phyloP scores from a whole-genome alignment of 2,329 filamentous ascomycete species.

The Aspergillus fumigatus region DNA sequence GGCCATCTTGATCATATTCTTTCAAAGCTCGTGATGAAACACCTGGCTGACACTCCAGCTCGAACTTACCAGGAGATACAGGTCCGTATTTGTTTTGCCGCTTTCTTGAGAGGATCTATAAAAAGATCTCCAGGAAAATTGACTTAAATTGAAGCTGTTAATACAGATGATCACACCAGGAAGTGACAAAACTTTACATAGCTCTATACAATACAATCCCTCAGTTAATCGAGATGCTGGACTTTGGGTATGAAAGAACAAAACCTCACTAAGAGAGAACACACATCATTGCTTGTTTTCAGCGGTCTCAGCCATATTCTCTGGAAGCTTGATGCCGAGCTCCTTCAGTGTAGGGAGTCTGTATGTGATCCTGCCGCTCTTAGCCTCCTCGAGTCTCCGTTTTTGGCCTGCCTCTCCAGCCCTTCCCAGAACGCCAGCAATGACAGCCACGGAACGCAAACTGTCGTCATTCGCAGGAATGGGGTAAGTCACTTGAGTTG shows the following conservation, averaged over 20 bases:
- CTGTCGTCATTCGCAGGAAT: slow-evolving; percentile 98
- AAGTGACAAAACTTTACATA: slow-evolving; percentile 18
- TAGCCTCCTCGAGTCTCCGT: slow-evolving; percentile 60
- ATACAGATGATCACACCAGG: slow-evolving; percentile 17
- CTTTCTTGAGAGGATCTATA: slow-evolving; percentile 1
- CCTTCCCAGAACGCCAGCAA: slow-evolving; percentile 78
- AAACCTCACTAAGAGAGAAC: neutral
- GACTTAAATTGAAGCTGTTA: slow-evolving; percentile 9
- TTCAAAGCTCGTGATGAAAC: neutral
- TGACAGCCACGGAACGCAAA: slow-evolving; percentile 73
- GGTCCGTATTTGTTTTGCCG: neutral
- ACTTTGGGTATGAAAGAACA: neutral
- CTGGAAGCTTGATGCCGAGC: slow-evolving; percentile 5
- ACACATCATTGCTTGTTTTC: neutral
- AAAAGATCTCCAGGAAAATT: neutral
- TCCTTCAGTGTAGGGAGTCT: slow-evolving; percentile 20
- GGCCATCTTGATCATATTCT: neutral
- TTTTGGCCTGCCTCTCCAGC: slow-evolving; percentile 75
- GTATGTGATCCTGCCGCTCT: slow-evolving; percentile 60
- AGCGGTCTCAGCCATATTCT: neutral
- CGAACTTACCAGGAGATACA: neutral
- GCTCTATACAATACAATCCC: slow-evolving; percentile 34
- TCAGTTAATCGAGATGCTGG: neutral
- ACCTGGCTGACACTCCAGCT: neutral
- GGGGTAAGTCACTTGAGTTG: slow-evolving; percentile 90